These are phyloP conservation scores for Phyllosticta citriasiana DNA, from an alignment of 2,329 filamentous ascomycete genomes.

Conservation along the genomic window DNA sequence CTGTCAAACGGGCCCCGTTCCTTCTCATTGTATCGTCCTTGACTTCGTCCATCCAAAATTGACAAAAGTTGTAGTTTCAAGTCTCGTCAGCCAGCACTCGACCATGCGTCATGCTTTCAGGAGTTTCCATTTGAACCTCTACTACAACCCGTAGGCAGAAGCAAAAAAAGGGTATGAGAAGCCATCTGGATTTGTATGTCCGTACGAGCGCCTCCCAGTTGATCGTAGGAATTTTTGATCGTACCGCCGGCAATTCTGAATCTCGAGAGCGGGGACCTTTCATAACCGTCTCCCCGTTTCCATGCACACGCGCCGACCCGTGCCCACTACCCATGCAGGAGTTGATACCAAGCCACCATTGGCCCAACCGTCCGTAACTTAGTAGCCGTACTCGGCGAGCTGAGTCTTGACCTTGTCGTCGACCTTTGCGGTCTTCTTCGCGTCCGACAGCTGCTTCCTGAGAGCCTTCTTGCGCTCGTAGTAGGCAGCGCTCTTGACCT, in stretches of 20 bases:
- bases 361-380: constrained; percentile 33
- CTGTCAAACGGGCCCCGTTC: too few relatives aligned
- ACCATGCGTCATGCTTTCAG: background rate
- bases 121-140: constrained; percentile 5
- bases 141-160: constrained; percentile 11
- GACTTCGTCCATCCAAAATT: background rate
- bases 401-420: constrained; percentile 80
- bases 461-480: constrained; percentile 99
- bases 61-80: background rate
- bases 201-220: constrained; percentile 10
- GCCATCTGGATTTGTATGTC: constrained; percentile 10
- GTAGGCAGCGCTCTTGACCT: constrained; percentile 98
- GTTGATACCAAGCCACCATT: constrained; percentile 9
- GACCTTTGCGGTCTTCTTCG: constrained; percentile 83
- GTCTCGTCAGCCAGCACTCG: background rate
- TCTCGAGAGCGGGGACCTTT: constrained; percentile 6
- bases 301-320: constrained; percentile 10
- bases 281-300: constrained; percentile 10
- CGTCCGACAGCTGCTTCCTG: constrained; percentile 79
- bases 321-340: constrained; percentile 10
- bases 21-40: too few relatives aligned
- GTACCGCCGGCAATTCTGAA: constrained; percentile 11
- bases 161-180: constrained; percentile 12
- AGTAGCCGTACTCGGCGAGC: constrained; percentile 87
- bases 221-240: constrained; percentile 8